These are phyloP conservation scores for Trichomonas tenax DNA, from an alignment of 208 protist species.

Conservation along the genomic window DNA sequence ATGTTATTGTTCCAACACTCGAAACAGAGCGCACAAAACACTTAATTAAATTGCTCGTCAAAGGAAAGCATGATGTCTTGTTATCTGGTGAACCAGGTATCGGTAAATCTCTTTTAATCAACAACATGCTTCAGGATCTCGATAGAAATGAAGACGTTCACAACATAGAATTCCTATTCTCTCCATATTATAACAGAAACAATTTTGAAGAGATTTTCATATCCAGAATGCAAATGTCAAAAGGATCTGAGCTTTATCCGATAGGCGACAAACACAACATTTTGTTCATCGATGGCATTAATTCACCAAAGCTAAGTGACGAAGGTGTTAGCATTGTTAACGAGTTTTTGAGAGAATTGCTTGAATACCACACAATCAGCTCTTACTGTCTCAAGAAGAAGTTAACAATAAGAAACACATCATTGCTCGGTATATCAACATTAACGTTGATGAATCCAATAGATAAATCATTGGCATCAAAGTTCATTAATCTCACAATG, in stretches of 20 bases:
- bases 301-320: slow-evolving; percentile 70
- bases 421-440: not conserved
- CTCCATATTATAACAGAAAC: slow-evolving; percentile 67
- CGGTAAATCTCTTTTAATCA: slow-evolving; percentile 68
- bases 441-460: not conserved
- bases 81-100: slow-evolving; percentile 85
- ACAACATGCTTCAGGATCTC: slow-evolving; percentile 16
- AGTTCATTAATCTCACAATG: not conserved
- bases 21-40: slow-evolving; percentile 83
- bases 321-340: slow-evolving; percentile 66
- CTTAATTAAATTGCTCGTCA: slow-evolving; percentile 68
- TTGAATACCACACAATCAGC: slow-evolving; percentile 14
- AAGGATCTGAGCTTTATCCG: slow-evolving; percentile 48
- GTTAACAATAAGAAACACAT: slow-evolving; percentile 27
- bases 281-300: slow-evolving; percentile 80
- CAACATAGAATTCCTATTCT: slow-evolving; percentile 63
- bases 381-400: slow-evolving; percentile 28
- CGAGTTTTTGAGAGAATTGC: slow-evolving; percentile 33
- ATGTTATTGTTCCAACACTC: slow-evolving; percentile 78
- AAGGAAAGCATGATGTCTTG: slow-evolving; percentile 67
- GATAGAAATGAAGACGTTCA: not conserved
- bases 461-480: not conserved
- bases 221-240: slow-evolving; percentile 76
- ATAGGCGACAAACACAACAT: slow-evolving; percentile 69
- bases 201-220: slow-evolving; percentile 85